Conservation (phyloP, 495 filamentous ascomycete genomes). For the Podospora anserina region DNA sequence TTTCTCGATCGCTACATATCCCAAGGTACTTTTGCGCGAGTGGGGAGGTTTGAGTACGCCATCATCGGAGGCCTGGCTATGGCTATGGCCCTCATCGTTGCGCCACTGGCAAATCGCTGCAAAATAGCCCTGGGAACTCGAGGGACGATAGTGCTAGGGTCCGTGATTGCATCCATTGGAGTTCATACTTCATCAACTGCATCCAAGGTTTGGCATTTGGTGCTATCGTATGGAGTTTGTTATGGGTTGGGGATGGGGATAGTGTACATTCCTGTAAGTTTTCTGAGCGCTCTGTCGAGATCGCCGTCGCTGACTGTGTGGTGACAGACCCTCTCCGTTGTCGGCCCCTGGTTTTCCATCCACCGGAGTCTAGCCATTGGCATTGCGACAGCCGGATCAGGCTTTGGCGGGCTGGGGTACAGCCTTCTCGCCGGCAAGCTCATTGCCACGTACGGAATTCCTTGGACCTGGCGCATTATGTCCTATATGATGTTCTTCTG, state of each 20-base stretch:
- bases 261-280: constrained; percentile 55
- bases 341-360: constrained; percentile 69
- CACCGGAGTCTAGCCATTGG: constrained; percentile 63
- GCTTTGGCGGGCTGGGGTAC: constrained; percentile 62
- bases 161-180: constrained; percentile 52
- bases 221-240: constrained; percentile 65
- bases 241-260: constrained; percentile 73
- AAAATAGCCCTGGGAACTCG: constrained; percentile 50
- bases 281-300: not conserved
- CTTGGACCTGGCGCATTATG: constrained; percentile 60
- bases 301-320: not conserved
- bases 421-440: constrained; percentile 48
- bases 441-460: constrained; percentile 52
- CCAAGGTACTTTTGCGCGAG: constrained; percentile 53
- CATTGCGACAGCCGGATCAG: constrained; percentile 62
- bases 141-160: constrained; percentile 51
- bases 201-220: constrained; percentile 61
- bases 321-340: constrained; percentile 49
- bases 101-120: constrained; percentile 56
- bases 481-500: constrained; percentile 49
- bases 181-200: constrained; percentile 58
- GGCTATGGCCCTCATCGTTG: constrained; percentile 55
- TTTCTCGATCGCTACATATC: constrained; percentile 62
- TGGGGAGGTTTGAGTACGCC: constrained; percentile 58
- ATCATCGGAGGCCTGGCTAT: constrained; percentile 68